These are phyloP conservation scores for Ustilago nuda DNA, from an alignment of 1,284 basidiomycete species.

Conservation along the genomic window DNA sequence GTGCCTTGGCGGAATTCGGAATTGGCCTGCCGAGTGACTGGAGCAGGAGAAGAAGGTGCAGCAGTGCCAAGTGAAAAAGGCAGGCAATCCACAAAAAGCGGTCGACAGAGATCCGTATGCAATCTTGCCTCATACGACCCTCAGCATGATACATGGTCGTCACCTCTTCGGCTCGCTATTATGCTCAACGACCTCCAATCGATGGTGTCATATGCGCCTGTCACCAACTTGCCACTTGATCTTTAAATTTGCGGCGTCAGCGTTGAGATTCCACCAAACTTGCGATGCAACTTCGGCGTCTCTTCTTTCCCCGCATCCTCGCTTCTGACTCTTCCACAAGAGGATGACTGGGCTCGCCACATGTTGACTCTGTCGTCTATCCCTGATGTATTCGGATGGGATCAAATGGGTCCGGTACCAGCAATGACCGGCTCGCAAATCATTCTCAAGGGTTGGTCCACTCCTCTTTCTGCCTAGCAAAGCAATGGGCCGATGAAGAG, in stretches of 20 bases:
- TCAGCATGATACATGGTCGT: background rate
- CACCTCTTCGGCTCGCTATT: background rate
- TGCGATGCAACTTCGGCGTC: background rate
- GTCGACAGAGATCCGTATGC: conserved; percentile 13
- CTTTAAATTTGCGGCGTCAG: background rate
- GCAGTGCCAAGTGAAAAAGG: conserved; percentile 1
- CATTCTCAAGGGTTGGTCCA: background rate
- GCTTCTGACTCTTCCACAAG: background rate
- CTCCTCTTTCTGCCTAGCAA: background rate
- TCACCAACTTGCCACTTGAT: conserved; percentile 9
- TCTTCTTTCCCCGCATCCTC: conserved; percentile 10
- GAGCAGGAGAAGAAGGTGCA: background rate
- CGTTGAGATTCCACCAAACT: background rate
- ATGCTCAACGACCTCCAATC: background rate
- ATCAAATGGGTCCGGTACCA: background rate
- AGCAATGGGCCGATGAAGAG: background rate
- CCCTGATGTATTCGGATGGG: background rate
- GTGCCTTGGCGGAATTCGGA: conserved; percentile 14
- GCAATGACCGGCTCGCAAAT: background rate
- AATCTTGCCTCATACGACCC: conserved; percentile 3
- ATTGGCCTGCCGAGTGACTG: background rate
- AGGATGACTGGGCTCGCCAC: background rate
- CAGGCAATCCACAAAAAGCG: conserved; percentile 19
- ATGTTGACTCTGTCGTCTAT: background rate
- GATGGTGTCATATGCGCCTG: conserved; percentile 6